These are phyloP conservation scores for Yarrowia divulgata DNA, from an alignment of 805 yeast genomes.

Conservation along the genomic window DNA sequence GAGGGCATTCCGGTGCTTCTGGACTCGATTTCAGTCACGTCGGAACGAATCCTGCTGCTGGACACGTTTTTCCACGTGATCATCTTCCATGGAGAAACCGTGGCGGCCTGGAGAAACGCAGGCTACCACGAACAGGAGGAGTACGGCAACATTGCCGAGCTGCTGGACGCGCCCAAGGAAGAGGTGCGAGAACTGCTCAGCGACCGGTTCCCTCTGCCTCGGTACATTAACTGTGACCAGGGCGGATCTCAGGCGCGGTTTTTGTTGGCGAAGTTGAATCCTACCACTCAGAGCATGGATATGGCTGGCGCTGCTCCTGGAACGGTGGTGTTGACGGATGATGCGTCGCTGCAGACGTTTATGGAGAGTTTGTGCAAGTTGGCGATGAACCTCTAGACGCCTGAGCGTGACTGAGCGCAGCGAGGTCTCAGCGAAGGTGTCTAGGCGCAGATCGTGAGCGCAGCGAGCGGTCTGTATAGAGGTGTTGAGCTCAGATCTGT, in stretches of 20 bases:
- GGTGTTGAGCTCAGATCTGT: too few species aligned
- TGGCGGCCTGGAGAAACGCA: slow-evolving; percentile 95
- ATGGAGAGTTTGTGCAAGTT: slow-evolving; percentile 32
- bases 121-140: slow-evolving; percentile 93
- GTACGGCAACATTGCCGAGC: slow-evolving; percentile 83
- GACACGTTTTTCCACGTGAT: slow-evolving; percentile 97
- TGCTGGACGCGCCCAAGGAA: slow-evolving; percentile 85
- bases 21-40: slow-evolving; percentile 90
- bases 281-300: slow-evolving; percentile 61
- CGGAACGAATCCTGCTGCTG: slow-evolving; percentile 82
- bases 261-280: slow-evolving; percentile 91
- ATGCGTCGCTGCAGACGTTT: slow-evolving; percentile 32
- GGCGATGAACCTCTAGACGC: slow-evolving; percentile 26
- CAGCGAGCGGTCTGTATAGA: too few species aligned
- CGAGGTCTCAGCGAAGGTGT: too few species aligned
- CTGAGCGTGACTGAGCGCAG: too few species aligned
- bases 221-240: slow-evolving; percentile 96
- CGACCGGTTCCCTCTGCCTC: slow-evolving; percentile 96
- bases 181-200: slow-evolving; percentile 92
- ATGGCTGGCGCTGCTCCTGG: slow-evolving; percentile 37
- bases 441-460: too few species aligned
- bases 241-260: slow-evolving; percentile 99
- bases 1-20: slow-evolving; percentile 90
- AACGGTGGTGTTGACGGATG: slow-evolving; percentile 32
- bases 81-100: slow-evolving; percentile 92